Evolutionary conservation across 2,329 filamentous ascomycete species (phyloP).

Genomic region (Exophiala calicioides): DNA sequence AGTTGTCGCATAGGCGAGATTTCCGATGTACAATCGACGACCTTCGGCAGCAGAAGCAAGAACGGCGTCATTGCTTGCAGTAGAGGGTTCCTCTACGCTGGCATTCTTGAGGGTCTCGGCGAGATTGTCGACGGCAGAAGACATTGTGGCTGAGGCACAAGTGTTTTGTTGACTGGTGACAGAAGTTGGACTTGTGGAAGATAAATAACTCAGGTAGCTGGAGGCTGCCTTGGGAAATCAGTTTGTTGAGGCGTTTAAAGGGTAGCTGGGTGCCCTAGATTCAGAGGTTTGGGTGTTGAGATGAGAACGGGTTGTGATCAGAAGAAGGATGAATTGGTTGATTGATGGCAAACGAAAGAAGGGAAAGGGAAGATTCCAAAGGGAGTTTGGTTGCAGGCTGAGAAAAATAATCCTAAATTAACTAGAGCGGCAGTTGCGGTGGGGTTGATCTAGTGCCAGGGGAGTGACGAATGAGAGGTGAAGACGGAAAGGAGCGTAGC

Average conservation of each 20-base stretch:
- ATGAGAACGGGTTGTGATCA: slow-evolving; percentile 31
- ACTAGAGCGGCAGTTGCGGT: slow-evolving; percentile 21
- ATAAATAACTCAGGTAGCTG: slow-evolving; percentile 67
- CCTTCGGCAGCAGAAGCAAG: slow-evolving; percentile 97
- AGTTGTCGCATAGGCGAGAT: slow-evolving; percentile 99
- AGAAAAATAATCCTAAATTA: slow-evolving; percentile 23
- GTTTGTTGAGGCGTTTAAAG: slow-evolving; percentile 66
- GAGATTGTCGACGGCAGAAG: slow-evolving; percentile 73
- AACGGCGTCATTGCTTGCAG: slow-evolving; percentile 83
- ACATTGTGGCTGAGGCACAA: slow-evolving; percentile 67
- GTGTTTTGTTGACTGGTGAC: slow-evolving; percentile 35
- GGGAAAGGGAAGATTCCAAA: slow-evolving; percentile 19
- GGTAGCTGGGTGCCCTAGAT: slow-evolving; percentile 91
- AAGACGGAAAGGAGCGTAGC: slow-evolving; percentile 2
- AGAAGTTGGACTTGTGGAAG: slow-evolving; percentile 38
- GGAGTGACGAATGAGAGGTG: slow-evolving; percentile 18
- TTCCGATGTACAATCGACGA: slow-evolving; percentile 98
- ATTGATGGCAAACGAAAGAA: slow-evolving; percentile 26
- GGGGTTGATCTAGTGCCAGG: slow-evolving; percentile 22
- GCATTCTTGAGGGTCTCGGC: slow-evolving; percentile 66
- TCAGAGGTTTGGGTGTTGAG: slow-evolving; percentile 38
- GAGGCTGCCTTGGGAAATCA: slow-evolving; percentile 45
- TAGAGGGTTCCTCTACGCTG: slow-evolving; percentile 60
- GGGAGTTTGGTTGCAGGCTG: slow-evolving; percentile 21
- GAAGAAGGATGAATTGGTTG: slow-evolving; percentile 30